phyloP scores from a whole-genome alignment of 306 rosid genomes.

The Pachyrhizus erosus region DNA sequence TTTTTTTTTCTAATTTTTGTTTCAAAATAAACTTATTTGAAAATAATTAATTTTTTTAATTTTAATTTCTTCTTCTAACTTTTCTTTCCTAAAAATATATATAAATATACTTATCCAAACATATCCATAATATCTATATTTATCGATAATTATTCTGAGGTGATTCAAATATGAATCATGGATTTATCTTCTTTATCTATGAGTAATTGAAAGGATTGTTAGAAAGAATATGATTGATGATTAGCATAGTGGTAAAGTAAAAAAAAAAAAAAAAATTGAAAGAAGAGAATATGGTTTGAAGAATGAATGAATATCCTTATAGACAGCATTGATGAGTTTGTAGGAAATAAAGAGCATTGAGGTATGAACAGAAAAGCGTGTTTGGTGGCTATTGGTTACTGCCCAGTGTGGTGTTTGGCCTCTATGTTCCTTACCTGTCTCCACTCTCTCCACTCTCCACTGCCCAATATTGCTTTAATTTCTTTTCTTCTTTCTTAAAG shows the following conservation, averaged over 20 bases:
- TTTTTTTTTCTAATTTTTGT: too few relatives aligned
- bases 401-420: conserved; percentile 41
- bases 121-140: too few relatives aligned
- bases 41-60: too few relatives aligned
- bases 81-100: too few relatives aligned
- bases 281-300: neutral
- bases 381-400: conserved; percentile 49
- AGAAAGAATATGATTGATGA: neutral
- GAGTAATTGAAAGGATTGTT: neutral
- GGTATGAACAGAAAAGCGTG: conserved; percentile 50
- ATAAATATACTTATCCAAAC: too few relatives aligned
- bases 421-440: conserved; percentile 46
- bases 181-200: neutral
- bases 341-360: conserved; percentile 37
- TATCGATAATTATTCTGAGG: too few relatives aligned
- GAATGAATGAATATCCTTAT: neutral
- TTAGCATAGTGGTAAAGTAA: neutral
- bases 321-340: conserved; percentile 31
- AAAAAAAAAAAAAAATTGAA: too few relatives aligned
- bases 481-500: neutral
- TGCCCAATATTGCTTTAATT: neutral
- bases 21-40: too few relatives aligned
- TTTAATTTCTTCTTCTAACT: too few relatives aligned
- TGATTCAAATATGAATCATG: too few relatives aligned
- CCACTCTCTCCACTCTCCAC: conserved; percentile 43